Conservation (phyloP, 2,329 filamentous ascomycete species). For the Hawksworthiomyces lignivorus region DNA sequence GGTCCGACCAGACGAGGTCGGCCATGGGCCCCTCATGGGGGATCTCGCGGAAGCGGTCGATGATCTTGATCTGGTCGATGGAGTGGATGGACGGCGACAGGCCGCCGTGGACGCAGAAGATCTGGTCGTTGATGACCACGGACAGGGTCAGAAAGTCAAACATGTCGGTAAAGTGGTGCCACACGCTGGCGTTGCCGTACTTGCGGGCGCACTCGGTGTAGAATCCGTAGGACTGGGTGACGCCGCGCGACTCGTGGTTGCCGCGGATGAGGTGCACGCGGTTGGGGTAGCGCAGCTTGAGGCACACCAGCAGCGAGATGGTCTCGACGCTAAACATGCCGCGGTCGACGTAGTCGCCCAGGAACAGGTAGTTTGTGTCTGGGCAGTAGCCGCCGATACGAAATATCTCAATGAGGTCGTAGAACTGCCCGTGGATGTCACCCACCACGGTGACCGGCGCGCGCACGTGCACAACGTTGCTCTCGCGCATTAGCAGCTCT, state of each 20-base stretch:
- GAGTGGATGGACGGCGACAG: slow-evolving; percentile 88
- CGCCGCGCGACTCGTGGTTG: slow-evolving; percentile 95
- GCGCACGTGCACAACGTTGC: slow-evolving; percentile 95
- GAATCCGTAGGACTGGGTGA: slow-evolving; percentile 98
- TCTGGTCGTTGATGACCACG: slow-evolving; percentile 97
- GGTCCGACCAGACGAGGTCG: slow-evolving; percentile 98
- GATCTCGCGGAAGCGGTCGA: slow-evolving; percentile 96
- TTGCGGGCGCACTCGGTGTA: slow-evolving; percentile 98
- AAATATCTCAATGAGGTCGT: slow-evolving; percentile 98
- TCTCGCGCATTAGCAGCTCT: slow-evolving; percentile 98
- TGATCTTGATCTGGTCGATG: slow-evolving; percentile 99
- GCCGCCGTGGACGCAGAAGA: slow-evolving; percentile 95
- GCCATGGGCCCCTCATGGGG: slow-evolving; percentile 99
- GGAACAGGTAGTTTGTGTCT: slow-evolving; percentile 96
- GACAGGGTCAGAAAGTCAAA: slow-evolving; percentile 96
- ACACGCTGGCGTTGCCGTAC: slow-evolving; percentile 97
- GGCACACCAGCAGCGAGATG: slow-evolving; percentile 92
- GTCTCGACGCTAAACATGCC: slow-evolving; percentile 99
- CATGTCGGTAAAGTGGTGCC: slow-evolving; percentile 99
- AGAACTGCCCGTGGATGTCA: slow-evolving; percentile 98
- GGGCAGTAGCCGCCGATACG: slow-evolving; percentile 96
- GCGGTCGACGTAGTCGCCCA: slow-evolving; percentile 96
- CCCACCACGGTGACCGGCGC: slow-evolving; percentile 96
- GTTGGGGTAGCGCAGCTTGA: slow-evolving; percentile 93
- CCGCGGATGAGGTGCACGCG: slow-evolving; percentile 94